These are phyloP conservation scores for Penicillium goetzii DNA, from an alignment of 495 filamentous ascomycete species.

Conservation along the genomic window DNA sequence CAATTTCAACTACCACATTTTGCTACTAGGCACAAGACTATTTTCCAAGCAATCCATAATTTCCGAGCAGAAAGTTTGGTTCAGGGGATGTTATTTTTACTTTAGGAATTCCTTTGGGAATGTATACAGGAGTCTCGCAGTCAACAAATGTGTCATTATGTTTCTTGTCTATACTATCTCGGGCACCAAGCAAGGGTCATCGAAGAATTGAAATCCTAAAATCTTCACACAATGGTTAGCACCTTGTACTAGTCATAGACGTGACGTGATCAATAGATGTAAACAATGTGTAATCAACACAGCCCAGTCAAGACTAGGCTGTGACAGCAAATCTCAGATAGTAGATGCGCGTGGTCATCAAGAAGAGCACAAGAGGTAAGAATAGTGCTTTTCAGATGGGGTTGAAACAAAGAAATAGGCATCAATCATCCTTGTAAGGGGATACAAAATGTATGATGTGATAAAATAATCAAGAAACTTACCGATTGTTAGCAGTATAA, in stretches of 20 bases:
- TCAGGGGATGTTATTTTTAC: neutral
- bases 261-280: neutral
- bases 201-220: neutral
- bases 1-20: neutral
- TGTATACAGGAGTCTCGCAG: neutral
- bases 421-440: slow-evolving; percentile 41
- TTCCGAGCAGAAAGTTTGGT: neutral
- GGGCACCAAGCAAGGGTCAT: neutral
- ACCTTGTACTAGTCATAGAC: neutral
- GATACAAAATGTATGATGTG: neutral
- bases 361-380: slow-evolving; percentile 27
- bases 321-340: slow-evolving; percentile 13
- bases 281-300: neutral
- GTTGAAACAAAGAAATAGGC: slow-evolving; percentile 49
- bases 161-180: neutral
- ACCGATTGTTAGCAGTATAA: neutral
- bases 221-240: neutral
- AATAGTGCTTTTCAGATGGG: slow-evolving; percentile 44
- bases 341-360: slow-evolving; percentile 35
- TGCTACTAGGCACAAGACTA: neutral
- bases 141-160: neutral
- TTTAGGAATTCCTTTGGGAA: neutral
- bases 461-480: slow-evolving; percentile 1
- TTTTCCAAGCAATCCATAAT: neutral
- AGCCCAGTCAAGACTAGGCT: neutral